Percentiles rank a stretch among this genome's conserved stretches.
Conservation (phyloP, 208 protist genomes). For the Trypanosoma mega region DNA sequence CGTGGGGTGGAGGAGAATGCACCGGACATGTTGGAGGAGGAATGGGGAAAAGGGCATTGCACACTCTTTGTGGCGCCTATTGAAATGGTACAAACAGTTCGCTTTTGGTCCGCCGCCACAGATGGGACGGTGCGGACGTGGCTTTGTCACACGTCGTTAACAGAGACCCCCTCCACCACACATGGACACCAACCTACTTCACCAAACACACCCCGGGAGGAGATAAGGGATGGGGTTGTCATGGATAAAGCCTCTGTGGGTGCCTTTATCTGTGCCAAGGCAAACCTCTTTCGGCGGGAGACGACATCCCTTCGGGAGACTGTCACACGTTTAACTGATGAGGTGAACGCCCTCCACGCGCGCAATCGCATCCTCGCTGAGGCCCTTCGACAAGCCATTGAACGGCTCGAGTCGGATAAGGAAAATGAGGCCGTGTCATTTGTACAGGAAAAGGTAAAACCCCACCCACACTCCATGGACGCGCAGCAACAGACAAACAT, state of each 20-base stretch:
- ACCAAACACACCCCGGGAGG: not conserved
- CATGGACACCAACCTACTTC: too few relatives aligned
- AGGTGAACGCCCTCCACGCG: conserved; percentile 30
- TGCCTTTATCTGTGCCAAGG: conserved; percentile 35
- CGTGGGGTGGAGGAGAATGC: not conserved
- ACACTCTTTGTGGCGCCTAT: conserved; percentile 44
- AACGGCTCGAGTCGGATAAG: conserved; percentile 17
- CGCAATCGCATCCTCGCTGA: conserved; percentile 35
- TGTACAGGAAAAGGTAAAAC: too few relatives aligned
- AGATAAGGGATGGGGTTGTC: not conserved
- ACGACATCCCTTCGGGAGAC: conserved; percentile 19
- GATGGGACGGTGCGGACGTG: conserved; percentile 64
- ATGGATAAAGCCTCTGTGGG: conserved; percentile 28
- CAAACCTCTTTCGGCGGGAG: conserved; percentile 25
- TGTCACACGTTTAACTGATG: conserved; percentile 19
- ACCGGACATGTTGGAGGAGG: conserved; percentile 16
- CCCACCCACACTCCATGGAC: too few relatives aligned
- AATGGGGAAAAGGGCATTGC: conserved; percentile 21
- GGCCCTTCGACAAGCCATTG: conserved; percentile 35
- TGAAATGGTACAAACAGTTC: conserved; percentile 41
- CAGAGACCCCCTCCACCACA: not conserved
- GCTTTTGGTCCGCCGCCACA: conserved; percentile 46
- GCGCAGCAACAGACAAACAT: too few relatives aligned
- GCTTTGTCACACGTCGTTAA: conserved; percentile 28
- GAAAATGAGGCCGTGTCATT: too few relatives aligned